phyloP scores from a whole-genome alignment of 2,329 filamentous ascomycete genomes.

The Sarocladium oryzae region DNA sequence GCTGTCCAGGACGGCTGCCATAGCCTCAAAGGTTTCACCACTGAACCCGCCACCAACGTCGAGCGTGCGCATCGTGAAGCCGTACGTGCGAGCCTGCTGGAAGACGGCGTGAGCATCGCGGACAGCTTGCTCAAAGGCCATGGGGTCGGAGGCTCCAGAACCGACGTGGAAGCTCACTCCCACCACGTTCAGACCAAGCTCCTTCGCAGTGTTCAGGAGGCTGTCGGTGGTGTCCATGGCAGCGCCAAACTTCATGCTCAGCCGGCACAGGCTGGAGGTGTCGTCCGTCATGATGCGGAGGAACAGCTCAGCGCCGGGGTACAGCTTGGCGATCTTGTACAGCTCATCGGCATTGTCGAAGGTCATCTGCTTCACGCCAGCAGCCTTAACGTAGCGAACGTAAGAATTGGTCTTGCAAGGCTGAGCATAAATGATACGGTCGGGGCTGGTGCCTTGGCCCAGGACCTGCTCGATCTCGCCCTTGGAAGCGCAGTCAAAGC shows the following conservation, averaged over 20 bases:
- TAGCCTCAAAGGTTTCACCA: conserved; percentile 83
- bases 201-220: conserved; percentile 72
- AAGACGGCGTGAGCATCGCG: conserved; percentile 85
- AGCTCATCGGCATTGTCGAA: conserved; percentile 98
- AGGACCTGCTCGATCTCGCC: conserved; percentile 91
- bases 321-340: conserved; percentile 93
- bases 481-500: conserved; percentile 98
- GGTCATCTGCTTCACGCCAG: conserved; percentile 94
- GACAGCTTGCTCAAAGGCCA: conserved; percentile 85
- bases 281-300: conserved; percentile 95
- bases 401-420: conserved; percentile 99
- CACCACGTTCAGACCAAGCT: conserved; percentile 82
- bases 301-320: conserved; percentile 82
- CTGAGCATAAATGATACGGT: conserved; percentile 96
- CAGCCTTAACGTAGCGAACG: conserved; percentile 77
- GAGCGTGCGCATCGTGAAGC: conserved; percentile 77
- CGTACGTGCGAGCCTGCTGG: conserved; percentile 69
- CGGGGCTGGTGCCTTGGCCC: conserved; percentile 72
- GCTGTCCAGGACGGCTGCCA: conserved; percentile 71
- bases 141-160: conserved; percentile 90
- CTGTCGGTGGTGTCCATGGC: conserved; percentile 73
- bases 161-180: conserved; percentile 98
- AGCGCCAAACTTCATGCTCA: conserved; percentile 97
- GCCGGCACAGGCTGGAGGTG: conserved; percentile 83
- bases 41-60: conserved; percentile 94